Conservation (phyloP, 2,329 filamentous ascomycete genomes). For the Xylariales sp. region DNA sequence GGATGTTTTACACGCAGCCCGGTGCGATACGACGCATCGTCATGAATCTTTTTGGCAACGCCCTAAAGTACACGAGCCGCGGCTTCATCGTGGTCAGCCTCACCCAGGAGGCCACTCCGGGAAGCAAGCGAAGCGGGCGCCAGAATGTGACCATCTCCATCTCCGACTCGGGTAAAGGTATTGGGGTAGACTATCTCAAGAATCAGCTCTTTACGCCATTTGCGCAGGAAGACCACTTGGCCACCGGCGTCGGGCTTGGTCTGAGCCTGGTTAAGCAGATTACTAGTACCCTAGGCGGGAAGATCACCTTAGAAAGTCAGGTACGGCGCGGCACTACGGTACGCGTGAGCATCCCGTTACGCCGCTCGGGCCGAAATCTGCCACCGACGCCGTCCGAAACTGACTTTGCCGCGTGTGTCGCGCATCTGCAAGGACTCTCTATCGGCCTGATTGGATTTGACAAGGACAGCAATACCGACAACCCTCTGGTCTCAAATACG, state of each 20-base stretch:
- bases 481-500: not conserved
- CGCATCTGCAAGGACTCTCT: too few species aligned
- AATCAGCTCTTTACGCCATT: slow-evolving; percentile 61
- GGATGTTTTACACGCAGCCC: slow-evolving; percentile 50
- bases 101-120: slow-evolving; percentile 11
- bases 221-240: slow-evolving; percentile 56
- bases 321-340: slow-evolving; percentile 25
- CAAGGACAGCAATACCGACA: not conserved
- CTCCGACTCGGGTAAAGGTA: slow-evolving; percentile 62
- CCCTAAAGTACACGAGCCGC: slow-evolving; percentile 53
- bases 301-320: slow-evolving; percentile 13
- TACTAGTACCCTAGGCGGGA: slow-evolving; percentile 17
- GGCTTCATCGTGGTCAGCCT: slow-evolving; percentile 23
- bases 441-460: not conserved
- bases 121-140: not conserved
- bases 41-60: slow-evolving; percentile 61
- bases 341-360: slow-evolving; percentile 17
- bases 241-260: slow-evolving; percentile 59
- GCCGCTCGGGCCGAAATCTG: too few species aligned
- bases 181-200: slow-evolving; percentile 57
- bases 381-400: too few species aligned
- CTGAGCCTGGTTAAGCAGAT: slow-evolving; percentile 61
- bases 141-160: not conserved
- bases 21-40: slow-evolving; percentile 50
- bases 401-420: too few species aligned